phyloP scores from a whole-genome alignment of 108 stramenopile genomes.

The Fragilaria radians region DNA sequence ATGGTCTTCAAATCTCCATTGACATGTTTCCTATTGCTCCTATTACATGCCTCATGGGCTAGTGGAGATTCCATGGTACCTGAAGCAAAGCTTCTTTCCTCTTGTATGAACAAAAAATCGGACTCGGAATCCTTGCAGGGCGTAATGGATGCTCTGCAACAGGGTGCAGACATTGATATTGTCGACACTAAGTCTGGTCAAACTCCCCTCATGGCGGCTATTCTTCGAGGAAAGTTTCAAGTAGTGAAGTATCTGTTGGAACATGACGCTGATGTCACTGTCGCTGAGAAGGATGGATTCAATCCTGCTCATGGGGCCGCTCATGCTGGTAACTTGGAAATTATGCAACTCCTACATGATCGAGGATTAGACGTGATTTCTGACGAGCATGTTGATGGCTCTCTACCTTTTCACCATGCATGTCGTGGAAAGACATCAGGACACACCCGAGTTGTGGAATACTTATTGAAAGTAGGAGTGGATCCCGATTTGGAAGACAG shows the following conservation, averaged over 20 bases:
- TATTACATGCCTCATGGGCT: no score
- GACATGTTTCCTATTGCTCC: no score
- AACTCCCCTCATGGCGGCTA: slow-evolving; percentile 32
- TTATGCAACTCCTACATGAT: slow-evolving; percentile 22
- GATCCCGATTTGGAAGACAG: slow-evolving; percentile 3
- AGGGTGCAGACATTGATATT: slow-evolving; percentile 23
- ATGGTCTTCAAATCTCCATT: no score
- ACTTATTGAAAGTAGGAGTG: slow-evolving; percentile 20
- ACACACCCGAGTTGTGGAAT: slow-evolving; percentile 24
- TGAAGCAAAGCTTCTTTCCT: not conserved
- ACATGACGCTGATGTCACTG: slow-evolving; percentile 25
- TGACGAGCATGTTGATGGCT: slow-evolving; percentile 33
- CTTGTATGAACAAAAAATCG: not conserved
- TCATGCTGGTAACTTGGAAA: slow-evolving; percentile 35
- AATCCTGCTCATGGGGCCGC: slow-evolving; percentile 42
- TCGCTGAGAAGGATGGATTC: slow-evolving; percentile 41
- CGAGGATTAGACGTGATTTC: slow-evolving; percentile 14
- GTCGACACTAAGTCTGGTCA: slow-evolving; percentile 28
- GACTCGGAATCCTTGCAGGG: not conserved
- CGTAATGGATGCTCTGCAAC: not conserved
- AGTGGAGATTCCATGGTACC: no score
- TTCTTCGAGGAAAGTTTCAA: slow-evolving; percentile 21
- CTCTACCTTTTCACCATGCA: slow-evolving; percentile 26
- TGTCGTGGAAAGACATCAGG: slow-evolving; percentile 29
- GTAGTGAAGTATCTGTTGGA: slow-evolving; percentile 26